Conservation (phyloP, 1,284 basidiomycete species). For the Fomitopsis pinicola region DNA sequence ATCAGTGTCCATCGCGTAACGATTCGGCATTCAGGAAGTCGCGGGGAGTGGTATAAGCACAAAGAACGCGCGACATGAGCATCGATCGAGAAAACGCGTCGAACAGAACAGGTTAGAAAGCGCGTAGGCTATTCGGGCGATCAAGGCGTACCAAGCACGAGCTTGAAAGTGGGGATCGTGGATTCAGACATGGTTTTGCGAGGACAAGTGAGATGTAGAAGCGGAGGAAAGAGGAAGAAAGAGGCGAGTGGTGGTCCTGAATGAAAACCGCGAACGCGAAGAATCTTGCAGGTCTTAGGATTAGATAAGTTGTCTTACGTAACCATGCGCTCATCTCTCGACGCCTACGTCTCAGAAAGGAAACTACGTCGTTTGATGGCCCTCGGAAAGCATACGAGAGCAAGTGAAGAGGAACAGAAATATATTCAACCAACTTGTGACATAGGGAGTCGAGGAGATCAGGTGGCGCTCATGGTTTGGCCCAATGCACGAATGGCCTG, state of each 20-base stretch:
- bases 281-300: constrained; percentile 15
- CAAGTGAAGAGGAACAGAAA: no score
- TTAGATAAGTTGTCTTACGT: constrained; percentile 23
- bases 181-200: constrained; percentile 40
- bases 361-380: constrained; percentile 4
- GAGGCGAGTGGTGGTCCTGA: constrained; percentile 18
- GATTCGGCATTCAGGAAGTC: not conserved
- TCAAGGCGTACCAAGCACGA: constrained; percentile 82
- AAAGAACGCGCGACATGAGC: constrained; percentile 5
- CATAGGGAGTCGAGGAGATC: no score
- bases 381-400: not conserved
- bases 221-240: constrained; percentile 25
- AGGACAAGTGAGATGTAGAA: constrained; percentile 14
- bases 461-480: no score
- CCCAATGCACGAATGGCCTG: no score
- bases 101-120: constrained; percentile 15
- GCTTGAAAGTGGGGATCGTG: constrained; percentile 91
- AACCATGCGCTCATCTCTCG: constrained; percentile 10
- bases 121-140: constrained; percentile 11
- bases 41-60: constrained; percentile 29
- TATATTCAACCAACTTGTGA: no score
- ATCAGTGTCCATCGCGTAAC: constrained; percentile 19
- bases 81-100: constrained; percentile 17
- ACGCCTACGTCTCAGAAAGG: not conserved
- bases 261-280: constrained; percentile 20